phyloP scores from a whole-genome alignment of 108 stramenopile genomes.

The Mediolabrus comicus region DNA sequence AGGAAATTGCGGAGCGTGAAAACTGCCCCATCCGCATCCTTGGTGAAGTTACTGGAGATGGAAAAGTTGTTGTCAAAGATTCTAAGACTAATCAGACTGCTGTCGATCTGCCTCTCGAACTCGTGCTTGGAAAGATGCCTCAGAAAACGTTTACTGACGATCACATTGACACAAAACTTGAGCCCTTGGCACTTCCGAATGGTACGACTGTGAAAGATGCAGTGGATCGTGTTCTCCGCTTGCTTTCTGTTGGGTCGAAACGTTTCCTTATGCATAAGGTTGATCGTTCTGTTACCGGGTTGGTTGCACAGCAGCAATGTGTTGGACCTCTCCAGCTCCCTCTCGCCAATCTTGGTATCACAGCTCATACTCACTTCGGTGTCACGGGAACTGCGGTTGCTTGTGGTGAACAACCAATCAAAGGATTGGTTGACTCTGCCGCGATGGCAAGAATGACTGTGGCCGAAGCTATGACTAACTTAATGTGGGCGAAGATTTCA shows the following conservation, averaged over 20 bases:
- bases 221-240: conserved; percentile 90
- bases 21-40: conserved; percentile 90
- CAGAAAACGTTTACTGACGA: conserved; percentile 94
- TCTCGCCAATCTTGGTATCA: conserved; percentile 93
- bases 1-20: conserved; percentile 90
- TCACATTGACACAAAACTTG: conserved; percentile 53
- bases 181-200: conserved; percentile 72
- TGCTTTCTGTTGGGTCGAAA: conserved; percentile 96
- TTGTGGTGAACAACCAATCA: conserved; percentile 98
- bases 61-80: conserved; percentile 92
- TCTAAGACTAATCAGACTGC: conserved; percentile 87
- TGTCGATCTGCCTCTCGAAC: conserved; percentile 94
- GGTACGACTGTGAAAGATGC: conserved; percentile 69
- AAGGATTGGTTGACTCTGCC: conserved; percentile 89
- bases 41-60: conserved; percentile 92
- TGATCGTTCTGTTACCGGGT: conserved; percentile 97
- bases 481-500: conserved; percentile 96
- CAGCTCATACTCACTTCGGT: conserved; percentile 93
- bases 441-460: conserved; percentile 97
- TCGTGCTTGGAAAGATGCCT: conserved; percentile 98
- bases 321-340: conserved; percentile 98
- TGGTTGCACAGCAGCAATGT: conserved; percentile 99
- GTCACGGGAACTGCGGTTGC: conserved; percentile 95
- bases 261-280: conserved; percentile 99
- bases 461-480: conserved; percentile 98